Evolutionary conservation across 306 rosid species (phyloP), one percentile per base, ranked within the genome.

Genomic region (Cotoneaster glaucophyllus): DNA sequence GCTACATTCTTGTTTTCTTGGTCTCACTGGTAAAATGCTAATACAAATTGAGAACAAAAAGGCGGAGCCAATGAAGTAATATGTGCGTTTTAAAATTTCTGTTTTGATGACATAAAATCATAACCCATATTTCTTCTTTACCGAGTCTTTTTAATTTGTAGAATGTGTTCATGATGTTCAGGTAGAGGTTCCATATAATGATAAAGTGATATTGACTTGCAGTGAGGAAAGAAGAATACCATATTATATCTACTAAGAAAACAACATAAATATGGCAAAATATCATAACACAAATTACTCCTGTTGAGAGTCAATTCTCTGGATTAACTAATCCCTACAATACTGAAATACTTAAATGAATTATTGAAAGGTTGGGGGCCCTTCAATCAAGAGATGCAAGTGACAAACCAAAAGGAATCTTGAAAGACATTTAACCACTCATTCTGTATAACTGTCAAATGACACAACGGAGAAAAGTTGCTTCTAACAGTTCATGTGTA

Each of bases 401-500:
- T 77, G 54, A 78, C 71, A 28, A 80, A 79, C 61, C 68, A 53
- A 64, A 48, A 22, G 18, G 12, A 67, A 26, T 43, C 44, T 54
- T 19, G 22, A n/a, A 31, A 28, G 25, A 69, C 37, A 61, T 26
- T 66, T 58, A 57, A 5, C 65, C 11, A 24, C n/a, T 57, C 67
- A 25, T 31, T n/a, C 66, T 34, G 24, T 41, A n/a, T 14, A 58
- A 31, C 37, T 65, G 44, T 65, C 45, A 34, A 65, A 65, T 65
- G 24, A 32, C 69, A 32, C 48, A 74, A 67, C 19, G 68, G 64
- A 63, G 77, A 68, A 64, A 48, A 50, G 69, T 45, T 69, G 65
- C 64, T 69, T 56, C 76, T 69, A 71, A 82, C 58, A 21, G 45
- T 74, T 81, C 74, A 45, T 68, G 45, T 57, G 56, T 82, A 89